Base-by-base conservation (phyloP, 2,329 filamentous ascomycete genomes). In the Cytospora chrysosperma region DNA sequence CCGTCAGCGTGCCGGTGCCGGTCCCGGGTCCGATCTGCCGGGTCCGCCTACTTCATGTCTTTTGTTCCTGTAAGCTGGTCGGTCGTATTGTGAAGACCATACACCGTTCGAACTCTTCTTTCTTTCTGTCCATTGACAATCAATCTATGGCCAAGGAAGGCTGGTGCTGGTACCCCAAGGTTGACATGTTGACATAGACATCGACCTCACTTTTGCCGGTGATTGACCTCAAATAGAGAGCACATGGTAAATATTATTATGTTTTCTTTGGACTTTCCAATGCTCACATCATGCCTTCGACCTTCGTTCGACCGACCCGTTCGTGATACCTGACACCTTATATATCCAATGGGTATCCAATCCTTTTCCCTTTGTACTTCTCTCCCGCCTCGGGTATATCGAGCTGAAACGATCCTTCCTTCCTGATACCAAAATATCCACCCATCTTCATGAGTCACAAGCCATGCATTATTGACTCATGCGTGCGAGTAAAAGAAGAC, bases 301-400 rank as follows among this genome's bases (percentile, higher is more conserved):
- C 43, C n/a, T 24, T 24, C 43, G 19, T 47, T 47, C 40, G 21
- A 10, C 40, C 19, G 4, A 21, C 19, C 8, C n/a, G n/a, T 24
- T 15, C 43, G 10, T 21, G 3, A 8, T 47, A 24, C 19, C 12
- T 34, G 9, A 12, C 3, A 13, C 9, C 32, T 34, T 34, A 34
- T 34, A 34, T 47, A 24, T 47, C n/a, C 43, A 21, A 47, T n/a
- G n/a, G n/a, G n/a, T n/a, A n/a, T n/a, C n/a, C n/a, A 24, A 13
- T 12, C 28, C n/a, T 9, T 24, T 47, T 13, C 43, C 43, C 12
- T 13, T 10, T 43, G 7, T 5, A 21, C 43, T 54, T 34, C 58
- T 54, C 28, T 30, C n/a, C n/a, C 50, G 26, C 26, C 24, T 24
- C 19, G 58, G 58, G 51, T 61, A 61, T 55, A 49, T 34, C 21